Base-by-base conservation (phyloP, 371 early-diverging fungal genomes). In the Apophysomyces sp. region DNA sequence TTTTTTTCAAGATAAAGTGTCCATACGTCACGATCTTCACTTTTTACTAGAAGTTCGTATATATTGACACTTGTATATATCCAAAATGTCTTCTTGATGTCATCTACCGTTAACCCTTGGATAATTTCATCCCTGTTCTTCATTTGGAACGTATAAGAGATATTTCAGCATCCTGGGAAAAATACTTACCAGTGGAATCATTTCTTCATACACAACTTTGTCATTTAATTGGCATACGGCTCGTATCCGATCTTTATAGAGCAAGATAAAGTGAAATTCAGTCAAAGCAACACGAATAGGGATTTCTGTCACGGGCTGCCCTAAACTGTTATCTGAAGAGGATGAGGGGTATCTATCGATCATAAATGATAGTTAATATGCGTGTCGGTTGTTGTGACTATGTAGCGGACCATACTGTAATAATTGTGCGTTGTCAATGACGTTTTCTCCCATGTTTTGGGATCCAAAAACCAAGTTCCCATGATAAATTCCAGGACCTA, bases 21-120 rank as follows among this genome's bases (percentile, higher is more conserved):
- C 98, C 98, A 97, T 3, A 95, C 88, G 62, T 96, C 87, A 9
- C 94, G 84, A 55, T 93, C 94, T 72, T 97, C 97, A 41, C 92
- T 88, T 1, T 84, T 86, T 21, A 94, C 81, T n/a, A 94, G 80
- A 8, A 96, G 76, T 69, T 97, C 97, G 65, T 86, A 92, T 36
- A 97, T 84, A 4, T 87, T 75, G n/a, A 68, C 58, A 4, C 82
- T 85, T 5, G 95, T 94, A 49, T 82, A 89, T 24, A 94, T 78
- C 97, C 97, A 97, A 66, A 82, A 92, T 0, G 97, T 95, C 40
- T 84, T 80, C 60, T 90, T 89, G 13, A 80, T 65, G 21, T 78
- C 72, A 67, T 97, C 97, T 2, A 87, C 81, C 0, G 83, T 77
- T 66, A 93, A 72, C 0, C 79, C 87, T 34, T 83, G 69, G 4